Conservation (phyloP, 2,329 filamentous ascomycete species). For the Colletotrichum camelliae region DNA sequence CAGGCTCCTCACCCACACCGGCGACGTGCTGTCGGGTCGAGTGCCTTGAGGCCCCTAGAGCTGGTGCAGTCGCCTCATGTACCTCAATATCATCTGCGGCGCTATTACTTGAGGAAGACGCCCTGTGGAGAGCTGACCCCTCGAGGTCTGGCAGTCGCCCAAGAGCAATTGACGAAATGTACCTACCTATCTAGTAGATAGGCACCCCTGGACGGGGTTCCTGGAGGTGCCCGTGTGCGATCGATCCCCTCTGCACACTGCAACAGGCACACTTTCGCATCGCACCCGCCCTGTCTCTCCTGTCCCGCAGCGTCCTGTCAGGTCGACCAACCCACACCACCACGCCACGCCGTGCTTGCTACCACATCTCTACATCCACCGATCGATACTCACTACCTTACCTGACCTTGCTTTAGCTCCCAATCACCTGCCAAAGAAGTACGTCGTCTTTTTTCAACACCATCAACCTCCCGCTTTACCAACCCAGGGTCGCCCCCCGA, state of each 20-base stretch:
- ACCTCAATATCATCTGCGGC: background rate
- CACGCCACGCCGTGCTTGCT: background rate
- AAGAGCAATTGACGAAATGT: background rate
- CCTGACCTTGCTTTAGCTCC: background rate
- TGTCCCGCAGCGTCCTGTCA: background rate
- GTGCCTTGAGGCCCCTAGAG: background rate
- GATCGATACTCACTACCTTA: background rate
- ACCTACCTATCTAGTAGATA: background rate
- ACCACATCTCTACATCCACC: background rate
- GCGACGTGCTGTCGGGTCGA: background rate
- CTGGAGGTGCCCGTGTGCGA: background rate
- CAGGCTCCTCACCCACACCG: background rate
- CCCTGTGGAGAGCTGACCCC: background rate
- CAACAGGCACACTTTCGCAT: background rate
- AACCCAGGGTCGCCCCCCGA: background rate
- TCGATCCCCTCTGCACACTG: background rate
- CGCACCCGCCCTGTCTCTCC: background rate
- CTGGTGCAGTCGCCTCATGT: background rate
- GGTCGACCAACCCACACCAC: background rate
- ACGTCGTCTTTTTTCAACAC: background rate
- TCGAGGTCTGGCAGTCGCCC: background rate
- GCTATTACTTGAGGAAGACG: background rate
- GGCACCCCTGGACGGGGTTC: background rate
- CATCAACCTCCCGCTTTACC: background rate
- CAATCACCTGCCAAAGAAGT: background rate